A percentile compares a stretch with the other conserved stretches of the same genome.
Conservation (phyloP, 108 stramenopile species). For the Cyclostephanos tholiformis region DNA sequence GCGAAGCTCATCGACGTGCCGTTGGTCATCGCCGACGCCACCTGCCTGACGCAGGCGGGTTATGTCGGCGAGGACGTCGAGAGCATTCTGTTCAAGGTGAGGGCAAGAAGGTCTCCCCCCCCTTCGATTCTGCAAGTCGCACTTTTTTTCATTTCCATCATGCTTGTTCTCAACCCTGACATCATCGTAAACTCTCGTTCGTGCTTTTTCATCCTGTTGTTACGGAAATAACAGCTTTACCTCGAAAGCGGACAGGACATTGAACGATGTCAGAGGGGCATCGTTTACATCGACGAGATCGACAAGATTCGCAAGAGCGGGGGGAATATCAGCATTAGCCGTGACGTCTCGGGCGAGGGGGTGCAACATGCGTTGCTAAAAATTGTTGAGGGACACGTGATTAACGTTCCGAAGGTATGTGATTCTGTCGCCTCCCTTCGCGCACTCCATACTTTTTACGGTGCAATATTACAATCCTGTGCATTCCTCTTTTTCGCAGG, state of each 20-base stretch:
- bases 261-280: constrained; percentile 91
- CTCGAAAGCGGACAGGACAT: constrained; percentile 93
- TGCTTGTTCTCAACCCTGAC: not conserved
- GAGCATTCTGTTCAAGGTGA: constrained; percentile 88
- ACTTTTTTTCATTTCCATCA: not conserved
- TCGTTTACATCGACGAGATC: constrained; percentile 95
- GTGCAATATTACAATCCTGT: not conserved
- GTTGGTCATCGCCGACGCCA: constrained; percentile 94
- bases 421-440: not conserved
- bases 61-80: constrained; percentile 99
- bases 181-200: not conserved
- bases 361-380: constrained; percentile 99
- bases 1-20: constrained; percentile 94
- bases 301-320: constrained; percentile 93
- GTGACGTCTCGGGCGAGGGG: constrained; percentile 96
- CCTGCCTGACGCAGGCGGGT: constrained; percentile 96
- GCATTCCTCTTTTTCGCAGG: constrained; percentile 37
- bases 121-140: not conserved
- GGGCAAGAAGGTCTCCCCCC: constrained; percentile 7
- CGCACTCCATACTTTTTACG: not conserved
- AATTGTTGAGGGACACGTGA: constrained; percentile 98
- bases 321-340: constrained; percentile 94
- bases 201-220: not conserved
- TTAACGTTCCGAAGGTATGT: constrained; percentile 97
- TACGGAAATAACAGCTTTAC: constrained; percentile 65